Evolutionary conservation across 306 rosid genomes (phyloP), one percentile per base, ranked within the genome.

Genomic region (Herpetospermum pedunculosum): DNA sequence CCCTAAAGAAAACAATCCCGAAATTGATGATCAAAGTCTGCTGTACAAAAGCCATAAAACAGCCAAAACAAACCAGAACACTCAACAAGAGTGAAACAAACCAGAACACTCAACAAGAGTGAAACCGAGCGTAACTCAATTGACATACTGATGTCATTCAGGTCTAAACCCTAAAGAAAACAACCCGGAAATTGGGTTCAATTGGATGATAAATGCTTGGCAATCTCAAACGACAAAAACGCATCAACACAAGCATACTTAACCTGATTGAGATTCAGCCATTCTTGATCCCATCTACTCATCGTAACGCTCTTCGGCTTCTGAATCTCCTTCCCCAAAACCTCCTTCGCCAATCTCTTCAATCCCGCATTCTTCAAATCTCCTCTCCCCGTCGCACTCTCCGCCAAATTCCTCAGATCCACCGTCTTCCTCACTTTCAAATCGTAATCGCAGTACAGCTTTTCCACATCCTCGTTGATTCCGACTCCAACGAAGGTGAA

Each of bases 211-310:
- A 63, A 34, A 37, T 0, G 6, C 82, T 46, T 76, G 1, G 79
- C 87, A 54, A 86, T 79, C 83, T 79, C 81, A 47, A 41, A 86
- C 26, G 90, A 81, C 21, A 81, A 12, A 34, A 81, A 86, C 13
- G 90, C 90, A 73, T 86, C 90, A 48, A 83, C 6, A 30, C 83
- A 81, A 47, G 90, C 90, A 65, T 86, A 86, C 73, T 59, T 82
- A 2, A 86, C 76, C 86, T 86, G 90, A 54, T 26, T 67, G 8
- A 1, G 54, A 57, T 35, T 68, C 0, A 83, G 90, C 84, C 83
- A 81, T n/a, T 57, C 69, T 58, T n/a, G 69, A 62, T 86, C 87
- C 87, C 90, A 86, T 55, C 86, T 29, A 62, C 90, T 80, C 87
- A 81, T 4, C 28, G 87, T 83, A 16, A 86, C 79, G 1, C 63